These are phyloP conservation scores for Shiraia sp. DNA, from an alignment of 2,329 filamentous ascomycete genomes.

Conservation along the genomic window DNA sequence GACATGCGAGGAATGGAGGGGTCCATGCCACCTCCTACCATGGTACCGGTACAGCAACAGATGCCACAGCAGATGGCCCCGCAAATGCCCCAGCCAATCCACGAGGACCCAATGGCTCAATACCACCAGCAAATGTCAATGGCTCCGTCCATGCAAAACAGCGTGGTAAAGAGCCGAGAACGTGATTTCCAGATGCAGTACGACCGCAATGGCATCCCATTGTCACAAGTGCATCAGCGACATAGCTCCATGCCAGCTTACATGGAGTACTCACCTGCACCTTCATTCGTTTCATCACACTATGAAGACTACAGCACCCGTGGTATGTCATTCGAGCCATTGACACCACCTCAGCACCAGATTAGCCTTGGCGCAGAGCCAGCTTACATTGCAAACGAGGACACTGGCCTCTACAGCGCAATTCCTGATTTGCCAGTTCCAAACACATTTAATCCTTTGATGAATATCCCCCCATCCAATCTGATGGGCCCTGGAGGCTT, in stretches of 20 bases:
- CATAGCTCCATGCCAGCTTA: constrained; percentile 99
- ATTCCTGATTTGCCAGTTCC: constrained; percentile 86
- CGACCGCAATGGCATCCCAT: constrained; percentile 87
- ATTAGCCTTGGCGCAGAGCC: constrained; percentile 82
- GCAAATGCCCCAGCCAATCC: constrained; percentile 55
- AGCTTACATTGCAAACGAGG: constrained; percentile 97
- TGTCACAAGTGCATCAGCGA: constrained; percentile 82
- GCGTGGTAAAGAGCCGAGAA: constrained; percentile 80
- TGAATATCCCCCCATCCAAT: constrained; percentile 86
- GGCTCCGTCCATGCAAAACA: constrained; percentile 71
- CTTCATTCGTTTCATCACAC: constrained; percentile 97
- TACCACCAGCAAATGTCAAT: constrained; percentile 75
- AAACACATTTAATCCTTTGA: constrained; percentile 80
- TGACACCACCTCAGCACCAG: constrained; percentile 92
- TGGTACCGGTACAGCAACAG: constrained; percentile 61
- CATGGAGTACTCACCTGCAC: constrained; percentile 96
- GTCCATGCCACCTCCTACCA: constrained; percentile 87
- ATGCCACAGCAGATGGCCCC: constrained; percentile 41
- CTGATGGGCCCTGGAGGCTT: constrained; percentile 75
- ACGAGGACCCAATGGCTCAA: constrained; percentile 70
- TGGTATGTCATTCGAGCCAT: constrained; percentile 92
- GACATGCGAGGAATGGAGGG: constrained; percentile 83
- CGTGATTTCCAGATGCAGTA: constrained; percentile 86
- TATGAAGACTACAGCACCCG: constrained; percentile 98
- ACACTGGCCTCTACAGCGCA: constrained; percentile 92